phyloP scores from a whole-genome alignment of 148 eudicot species.

The Chenopodium suecicum region DNA sequence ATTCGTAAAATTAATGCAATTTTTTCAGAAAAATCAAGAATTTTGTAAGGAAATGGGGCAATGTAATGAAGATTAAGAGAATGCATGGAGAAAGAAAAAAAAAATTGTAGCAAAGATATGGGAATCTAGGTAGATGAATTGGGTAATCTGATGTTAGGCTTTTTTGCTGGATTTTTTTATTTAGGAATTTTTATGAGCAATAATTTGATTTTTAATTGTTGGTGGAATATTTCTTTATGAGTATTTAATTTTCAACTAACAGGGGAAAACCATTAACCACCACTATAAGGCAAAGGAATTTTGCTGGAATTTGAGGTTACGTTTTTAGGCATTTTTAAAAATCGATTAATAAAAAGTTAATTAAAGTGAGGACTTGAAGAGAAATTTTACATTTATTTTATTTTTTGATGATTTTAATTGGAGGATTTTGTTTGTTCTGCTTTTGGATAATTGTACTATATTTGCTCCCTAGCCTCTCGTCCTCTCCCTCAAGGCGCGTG shows the following conservation, averaged over 20 bases:
- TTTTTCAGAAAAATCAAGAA: conserved; percentile 6
- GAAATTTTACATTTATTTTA: too few species aligned
- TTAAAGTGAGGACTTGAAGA: background rate
- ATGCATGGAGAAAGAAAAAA: conserved; percentile 1
- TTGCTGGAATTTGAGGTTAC: conserved; percentile 5
- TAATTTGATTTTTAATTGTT: background rate
- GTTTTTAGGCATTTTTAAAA: background rate
- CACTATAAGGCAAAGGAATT: conserved; percentile 16
- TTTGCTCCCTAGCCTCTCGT: background rate
- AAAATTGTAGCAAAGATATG: conserved; percentile 10
- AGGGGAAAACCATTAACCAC: conserved; percentile 11
- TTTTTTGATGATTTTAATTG: background rate
- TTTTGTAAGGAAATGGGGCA: background rate
- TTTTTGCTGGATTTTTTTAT: conserved; percentile 9
- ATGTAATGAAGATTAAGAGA: background rate
- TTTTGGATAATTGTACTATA: background rate
- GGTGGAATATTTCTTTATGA: background rate
- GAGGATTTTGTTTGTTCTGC: background rate
- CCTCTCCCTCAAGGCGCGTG: background rate
- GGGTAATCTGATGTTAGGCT: conserved; percentile 21
- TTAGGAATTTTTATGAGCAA: background rate
- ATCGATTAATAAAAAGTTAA: background rate
- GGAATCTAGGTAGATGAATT: conserved; percentile 22
- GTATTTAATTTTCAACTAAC: conserved; percentile 1
- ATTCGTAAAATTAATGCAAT: background rate